Conservation (phyloP, 306 rosid species). For the Coriaria nepalensis region DNA sequence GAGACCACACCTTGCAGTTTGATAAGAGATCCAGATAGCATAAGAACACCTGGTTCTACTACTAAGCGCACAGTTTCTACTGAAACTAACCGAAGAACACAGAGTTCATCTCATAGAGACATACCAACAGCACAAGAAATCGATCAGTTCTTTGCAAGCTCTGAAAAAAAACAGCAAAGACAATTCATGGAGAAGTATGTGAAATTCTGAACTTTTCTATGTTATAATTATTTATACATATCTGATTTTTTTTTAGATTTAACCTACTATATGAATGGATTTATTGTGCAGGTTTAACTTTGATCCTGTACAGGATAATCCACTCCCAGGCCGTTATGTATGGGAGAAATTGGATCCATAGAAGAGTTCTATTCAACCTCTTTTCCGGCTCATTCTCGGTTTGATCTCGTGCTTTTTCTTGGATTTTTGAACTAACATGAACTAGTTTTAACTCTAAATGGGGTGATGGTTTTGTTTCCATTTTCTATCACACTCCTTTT, state of each 20-base stretch:
- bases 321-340: constrained; percentile 70
- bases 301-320: constrained; percentile 71
- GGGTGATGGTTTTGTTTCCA: constrained; percentile 82
- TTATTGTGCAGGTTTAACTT: constrained; percentile 76
- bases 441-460: constrained; percentile 48
- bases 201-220: background rate
- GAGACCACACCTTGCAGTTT: constrained; percentile 86
- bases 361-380: constrained; percentile 39
- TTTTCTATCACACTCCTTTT: constrained; percentile 65
- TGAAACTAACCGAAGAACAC: constrained; percentile 34
- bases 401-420: constrained; percentile 15
- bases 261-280: constrained; percentile 1
- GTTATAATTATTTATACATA: background rate
- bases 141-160: constrained; percentile 70
- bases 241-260: background rate
- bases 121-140: constrained; percentile 63
- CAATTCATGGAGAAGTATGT: constrained; percentile 69
- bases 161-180: constrained; percentile 57
- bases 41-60: constrained; percentile 72
- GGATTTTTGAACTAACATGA: constrained; percentile 39
- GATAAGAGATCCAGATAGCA: constrained; percentile 53
- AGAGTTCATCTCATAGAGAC: constrained; percentile 36
- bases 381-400: constrained; percentile 23
- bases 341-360: constrained; percentile 66
- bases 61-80: constrained; percentile 50